Conservation (phyloP, 202 grass and related monocot species). For the Setaria viridis region DNA sequence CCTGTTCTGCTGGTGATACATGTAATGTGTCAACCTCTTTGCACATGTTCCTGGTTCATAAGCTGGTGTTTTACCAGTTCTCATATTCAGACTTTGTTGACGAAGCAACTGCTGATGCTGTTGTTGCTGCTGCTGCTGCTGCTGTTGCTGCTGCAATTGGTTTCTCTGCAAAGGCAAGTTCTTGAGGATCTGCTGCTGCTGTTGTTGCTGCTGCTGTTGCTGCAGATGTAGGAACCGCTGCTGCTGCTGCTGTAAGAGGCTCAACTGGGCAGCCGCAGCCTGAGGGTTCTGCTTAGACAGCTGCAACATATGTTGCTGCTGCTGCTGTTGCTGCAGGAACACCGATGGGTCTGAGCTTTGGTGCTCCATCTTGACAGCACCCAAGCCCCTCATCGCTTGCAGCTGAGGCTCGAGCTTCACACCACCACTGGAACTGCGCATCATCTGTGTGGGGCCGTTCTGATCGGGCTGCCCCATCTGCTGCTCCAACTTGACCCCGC, state of each 20-base stretch:
- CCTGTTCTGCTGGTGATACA: conserved; percentile 93
- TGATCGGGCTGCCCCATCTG: conserved; percentile 73
- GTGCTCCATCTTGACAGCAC: conserved; percentile 70
- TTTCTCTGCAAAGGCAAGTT: conserved; percentile 75
- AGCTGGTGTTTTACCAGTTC: conserved; percentile 54
- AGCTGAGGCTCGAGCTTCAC: conserved; percentile 84
- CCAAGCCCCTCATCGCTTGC: conserved; percentile 63
- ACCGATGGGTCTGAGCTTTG: conserved; percentile 60
- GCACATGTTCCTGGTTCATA: conserved; percentile 97
- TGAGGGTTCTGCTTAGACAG: conserved; percentile 81
- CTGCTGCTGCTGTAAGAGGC: conserved; percentile 80
- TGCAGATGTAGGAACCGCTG: conserved; percentile 78
- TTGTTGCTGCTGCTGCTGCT: conserved; percentile 51
- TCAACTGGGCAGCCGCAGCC: conserved; percentile 74
- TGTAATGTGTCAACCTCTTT: conserved; percentile 92
- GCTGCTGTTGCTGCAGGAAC: conserved; percentile 65
- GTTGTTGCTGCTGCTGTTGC: conserved; percentile 75
- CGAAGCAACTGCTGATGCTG: conserved; percentile 68
- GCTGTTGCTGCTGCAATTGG: conserved; percentile 73
- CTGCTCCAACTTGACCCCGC: conserved; percentile 76
- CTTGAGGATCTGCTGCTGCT: conserved; percentile 80
- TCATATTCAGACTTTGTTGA: conserved; percentile 71
- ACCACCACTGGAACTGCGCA: conserved; percentile 50
- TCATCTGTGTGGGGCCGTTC: conserved; percentile 53
- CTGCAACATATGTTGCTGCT: conserved; percentile 72